Conservation (phyloP, 2,329 filamentous ascomycete genomes). For the Botrytis cinerea region DNA sequence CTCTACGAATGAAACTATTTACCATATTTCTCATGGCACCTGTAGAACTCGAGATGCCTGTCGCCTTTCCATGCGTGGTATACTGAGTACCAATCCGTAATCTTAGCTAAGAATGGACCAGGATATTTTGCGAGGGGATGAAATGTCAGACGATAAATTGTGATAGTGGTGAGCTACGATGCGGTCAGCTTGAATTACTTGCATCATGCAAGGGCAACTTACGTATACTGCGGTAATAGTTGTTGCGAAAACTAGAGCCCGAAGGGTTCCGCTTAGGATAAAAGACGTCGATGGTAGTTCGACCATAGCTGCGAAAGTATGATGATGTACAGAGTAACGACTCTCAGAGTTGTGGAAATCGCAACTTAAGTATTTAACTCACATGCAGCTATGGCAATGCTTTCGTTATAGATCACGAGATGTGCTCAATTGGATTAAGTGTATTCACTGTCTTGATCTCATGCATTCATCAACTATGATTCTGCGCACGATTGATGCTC, state of each 20-base stretch:
- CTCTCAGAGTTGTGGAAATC: background rate
- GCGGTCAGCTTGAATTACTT: background rate
- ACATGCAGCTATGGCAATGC: background rate
- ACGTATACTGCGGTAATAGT: conserved; percentile 16
- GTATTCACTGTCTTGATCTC: background rate
- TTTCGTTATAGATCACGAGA: background rate
- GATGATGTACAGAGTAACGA: background rate
- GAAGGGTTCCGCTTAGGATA: background rate
- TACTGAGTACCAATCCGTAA: conserved; percentile 41
- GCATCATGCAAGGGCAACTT: conserved; percentile 15
- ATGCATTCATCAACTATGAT: conserved; percentile 3
- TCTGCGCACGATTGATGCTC: background rate
- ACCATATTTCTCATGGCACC: conserved; percentile 45
- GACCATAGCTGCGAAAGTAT: background rate
- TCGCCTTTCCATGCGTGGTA: conserved; percentile 45
- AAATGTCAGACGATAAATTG: conserved; percentile 42
- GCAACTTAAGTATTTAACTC: background rate
- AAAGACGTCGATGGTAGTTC: background rate
- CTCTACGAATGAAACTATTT: background rate
- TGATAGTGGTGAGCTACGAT: conserved; percentile 39
- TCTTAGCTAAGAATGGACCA: conserved; percentile 42
- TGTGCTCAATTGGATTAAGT: background rate
- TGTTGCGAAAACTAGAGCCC: background rate
- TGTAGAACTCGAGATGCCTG: conserved; percentile 42
- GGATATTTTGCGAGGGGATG: conserved; percentile 44